Percentiles rank a stretch among this genome's conserved stretches.
Evolutionary conservation across 805 yeast species (phyloP).

Genomic region (Pichia kluyveri): DNA sequence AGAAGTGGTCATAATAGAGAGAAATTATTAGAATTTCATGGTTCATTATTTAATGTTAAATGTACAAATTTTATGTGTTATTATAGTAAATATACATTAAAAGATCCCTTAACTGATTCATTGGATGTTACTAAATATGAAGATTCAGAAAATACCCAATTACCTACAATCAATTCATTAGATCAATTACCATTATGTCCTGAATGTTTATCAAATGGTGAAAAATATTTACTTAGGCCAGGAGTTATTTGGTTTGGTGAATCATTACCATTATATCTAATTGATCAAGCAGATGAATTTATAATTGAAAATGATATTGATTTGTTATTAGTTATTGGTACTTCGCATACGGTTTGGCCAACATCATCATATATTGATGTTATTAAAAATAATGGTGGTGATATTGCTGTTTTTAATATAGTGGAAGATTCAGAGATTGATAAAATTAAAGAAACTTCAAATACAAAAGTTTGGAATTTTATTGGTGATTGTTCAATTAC

Average conservation of each 20-base stretch:
- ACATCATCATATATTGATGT: conserved; percentile 86
- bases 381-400: conserved; percentile 63
- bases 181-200: conserved; percentile 71
- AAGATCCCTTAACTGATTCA: conserved; percentile 46
- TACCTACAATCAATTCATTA: conserved; percentile 33
- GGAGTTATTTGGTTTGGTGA: conserved; percentile 98
- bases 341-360: conserved; percentile 83
- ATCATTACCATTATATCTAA: conserved; percentile 53
- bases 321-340: conserved; percentile 73
- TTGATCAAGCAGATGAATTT: conserved; percentile 65
- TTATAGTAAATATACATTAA: conserved; percentile 37
- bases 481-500: conserved; percentile 70
- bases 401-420: conserved; percentile 76
- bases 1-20: conserved; percentile 53
- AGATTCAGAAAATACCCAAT: conserved; percentile 1
- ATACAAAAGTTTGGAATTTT: conserved; percentile 49
- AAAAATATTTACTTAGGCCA: conserved; percentile 60
- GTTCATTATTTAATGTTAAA: conserved; percentile 59
- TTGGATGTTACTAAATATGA: conserved; percentile 10
- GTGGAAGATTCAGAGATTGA: conserved; percentile 43
- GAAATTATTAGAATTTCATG: conserved; percentile 65
- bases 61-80: conserved; percentile 75
- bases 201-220: conserved; percentile 34
- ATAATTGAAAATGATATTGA: conserved; percentile 51
- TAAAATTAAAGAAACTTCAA: conserved; percentile 28